Evolutionary conservation across 352 stramenopile genomes (phyloP), one percentile per base, ranked within the genome.

Genomic region (Globisporangium cystogenes): DNA sequence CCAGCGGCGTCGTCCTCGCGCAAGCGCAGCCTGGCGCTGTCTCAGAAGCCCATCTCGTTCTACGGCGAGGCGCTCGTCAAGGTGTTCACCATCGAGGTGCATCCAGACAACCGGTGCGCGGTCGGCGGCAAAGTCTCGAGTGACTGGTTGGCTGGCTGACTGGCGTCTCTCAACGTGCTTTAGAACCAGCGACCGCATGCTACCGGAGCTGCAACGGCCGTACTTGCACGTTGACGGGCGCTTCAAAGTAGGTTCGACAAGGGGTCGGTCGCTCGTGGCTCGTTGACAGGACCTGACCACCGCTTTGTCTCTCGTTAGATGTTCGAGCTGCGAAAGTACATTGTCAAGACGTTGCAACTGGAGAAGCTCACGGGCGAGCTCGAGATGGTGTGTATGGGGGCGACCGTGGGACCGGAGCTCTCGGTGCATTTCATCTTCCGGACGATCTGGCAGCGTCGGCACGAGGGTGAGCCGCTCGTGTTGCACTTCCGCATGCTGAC

Each of bases 371-470:
- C 57, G 0, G 55, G 64, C 10, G 63, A 78, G 27, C 51, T 89
- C 23, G 78, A 89, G 51, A 64, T 89, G 14, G 55, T 60, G 43
- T 87, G 75, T 53, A 74, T 89, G 59, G 72, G 68, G 8, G 59
- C 72, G 21, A 83, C 67, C 0, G 74, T 89, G 18, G 78, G 78
- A 0, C 76, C 72, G 15, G 78, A 87, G 29, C 67, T 87, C 6
- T 89, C 78, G 21, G 63, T 84, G 36, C 57, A 74, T 31, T 87
- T 89, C 56, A 83, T 87, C 41, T 60, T 76, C 37, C 73, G 74
- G 27, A 87, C 76, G 39, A 83, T 87, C 36, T 86, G 78, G 78
- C 66, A 85, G 37, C 66, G 67, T 46, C 68, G 82, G 51, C 69
- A 74, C 46, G 60, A 79, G 45, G 59, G 62, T 12, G 60, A 66